Base-by-base conservation (phyloP, 2,329 filamentous ascomycete genomes). In the Sclerotinia glacialis region DNA sequence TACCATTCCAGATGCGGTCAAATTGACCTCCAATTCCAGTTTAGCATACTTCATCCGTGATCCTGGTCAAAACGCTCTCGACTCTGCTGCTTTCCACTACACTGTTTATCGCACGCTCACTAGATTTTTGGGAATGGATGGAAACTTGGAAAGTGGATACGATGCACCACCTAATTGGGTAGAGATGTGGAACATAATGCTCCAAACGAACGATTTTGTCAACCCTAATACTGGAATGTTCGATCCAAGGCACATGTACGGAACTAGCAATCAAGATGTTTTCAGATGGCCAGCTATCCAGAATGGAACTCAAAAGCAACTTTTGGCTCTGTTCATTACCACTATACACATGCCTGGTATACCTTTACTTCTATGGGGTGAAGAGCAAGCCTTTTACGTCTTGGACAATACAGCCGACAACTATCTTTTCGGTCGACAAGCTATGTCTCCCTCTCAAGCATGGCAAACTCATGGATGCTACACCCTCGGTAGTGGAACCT, bases 391-490 rank as follows among this genome's bases (percentile, higher is more conserved):
- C 0, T 86, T 86, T 68, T 89, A 89, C 71, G 78, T 87, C 0
- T 77, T 89, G 3, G 87, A 89, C 72, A 87, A 84, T 67, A 87
- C 86, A 0, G 86, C 86, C 5, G 78, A 78, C 67, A 88, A 89
- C 72, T 89, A 89, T 72, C 81, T 89, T 52, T 89, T 85, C 73
- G 87, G 87, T 26, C 83, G 87, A 71, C 84, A 86, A 73, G 78
- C 87, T 2, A 88, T 89, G 82, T 83, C 83, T 11, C 81, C 85
- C 3, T 80, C 85, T 2, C 82, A 82, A 3, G 86, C 86, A 2
- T 89, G 87, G 86, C 84, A 86, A 71, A 80, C 82, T 46, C 87
- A 89, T 71, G 87, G 87, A 7, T 89, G 87, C 73, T 89, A 88
- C 76, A 77, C 78, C 18, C 78, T 88, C 5, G 79, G 80, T 23